Evolutionary conservation across 441 rosid genomes (phyloP).

Genomic region (Bruguiera hainesii): DNA sequence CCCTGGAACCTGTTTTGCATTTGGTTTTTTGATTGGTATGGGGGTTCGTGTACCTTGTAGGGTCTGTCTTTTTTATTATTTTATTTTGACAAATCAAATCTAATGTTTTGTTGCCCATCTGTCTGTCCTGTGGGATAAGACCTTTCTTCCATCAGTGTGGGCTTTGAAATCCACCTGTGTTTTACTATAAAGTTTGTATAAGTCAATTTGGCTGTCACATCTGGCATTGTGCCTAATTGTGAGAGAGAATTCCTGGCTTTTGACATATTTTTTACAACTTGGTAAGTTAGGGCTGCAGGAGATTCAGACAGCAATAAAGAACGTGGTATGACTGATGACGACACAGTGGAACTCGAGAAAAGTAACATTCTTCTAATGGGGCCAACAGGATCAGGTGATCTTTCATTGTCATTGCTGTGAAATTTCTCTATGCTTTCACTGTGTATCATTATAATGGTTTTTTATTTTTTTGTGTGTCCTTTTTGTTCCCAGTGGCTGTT

Average conservation of each 20-base stretch:
- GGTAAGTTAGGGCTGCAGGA: constrained; percentile 69
- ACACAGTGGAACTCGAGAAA: constrained; percentile 88
- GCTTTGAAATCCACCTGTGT: no score
- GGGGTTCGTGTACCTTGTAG: no score
- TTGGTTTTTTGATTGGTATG: no score
- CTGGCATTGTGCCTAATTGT: background rate
- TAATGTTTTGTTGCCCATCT: no score
- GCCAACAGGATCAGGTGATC: constrained; percentile 96
- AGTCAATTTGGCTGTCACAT: no score
- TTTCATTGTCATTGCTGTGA: constrained; percentile 11
- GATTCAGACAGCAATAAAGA: constrained; percentile 37
- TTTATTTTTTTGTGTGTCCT: background rate
- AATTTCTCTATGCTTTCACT: no score
- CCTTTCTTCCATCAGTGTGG: no score
- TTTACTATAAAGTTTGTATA: no score
- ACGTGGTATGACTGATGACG: constrained; percentile 52
- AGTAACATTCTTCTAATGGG: constrained; percentile 98
- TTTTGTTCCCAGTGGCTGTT: background rate
- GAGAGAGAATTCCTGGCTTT: constrained; percentile 14
- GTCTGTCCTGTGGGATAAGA: no score
- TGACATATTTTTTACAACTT: constrained; percentile 33
- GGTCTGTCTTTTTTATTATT: no score
- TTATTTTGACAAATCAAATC: no score
- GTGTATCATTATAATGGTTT: background rate
- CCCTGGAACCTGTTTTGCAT: no score